These are phyloP conservation scores for Solanum hybrid DNA, from an alignment of 305 asterid genomes.

Conservation along the genomic window DNA sequence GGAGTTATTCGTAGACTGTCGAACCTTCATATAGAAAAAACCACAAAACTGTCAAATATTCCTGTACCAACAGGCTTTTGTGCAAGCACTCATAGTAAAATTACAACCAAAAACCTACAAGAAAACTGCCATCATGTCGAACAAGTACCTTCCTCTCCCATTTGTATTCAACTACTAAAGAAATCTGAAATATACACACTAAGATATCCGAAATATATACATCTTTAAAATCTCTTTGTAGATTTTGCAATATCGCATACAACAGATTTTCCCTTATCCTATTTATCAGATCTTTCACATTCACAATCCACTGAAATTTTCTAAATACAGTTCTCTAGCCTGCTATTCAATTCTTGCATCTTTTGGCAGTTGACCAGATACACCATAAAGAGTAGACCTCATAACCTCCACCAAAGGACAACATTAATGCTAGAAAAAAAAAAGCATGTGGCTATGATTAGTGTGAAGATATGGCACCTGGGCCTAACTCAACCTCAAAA, in stretches of 20 bases:
- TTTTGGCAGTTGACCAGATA: neutral
- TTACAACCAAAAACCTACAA: neutral
- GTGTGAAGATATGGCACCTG: too few species aligned
- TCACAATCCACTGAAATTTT: neutral
- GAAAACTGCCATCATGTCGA: neutral
- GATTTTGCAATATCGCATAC: neutral
- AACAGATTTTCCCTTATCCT: neutral
- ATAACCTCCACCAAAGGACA: neutral
- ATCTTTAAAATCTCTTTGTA: neutral
- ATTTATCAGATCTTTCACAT: neutral
- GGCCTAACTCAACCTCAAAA: too few species aligned
- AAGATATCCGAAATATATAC: neutral
- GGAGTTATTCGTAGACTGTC: slow-evolving; percentile 98
- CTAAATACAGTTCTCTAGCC: neutral
- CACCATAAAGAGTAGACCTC: neutral
- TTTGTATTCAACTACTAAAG: neutral
- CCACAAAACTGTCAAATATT: slow-evolving; percentile 23
- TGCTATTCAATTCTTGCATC: neutral
- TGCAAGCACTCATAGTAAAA: neutral
- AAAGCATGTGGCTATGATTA: neutral
- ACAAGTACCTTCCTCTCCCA: neutral
- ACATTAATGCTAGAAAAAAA: neutral
- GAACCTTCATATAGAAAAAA: slow-evolving; percentile 55
- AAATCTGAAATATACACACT: neutral
- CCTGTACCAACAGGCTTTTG: neutral